Evolutionary conservation across 805 yeast genomes (phyloP).

Genomic region (Sugiyamaella qingdaonensis): DNA sequence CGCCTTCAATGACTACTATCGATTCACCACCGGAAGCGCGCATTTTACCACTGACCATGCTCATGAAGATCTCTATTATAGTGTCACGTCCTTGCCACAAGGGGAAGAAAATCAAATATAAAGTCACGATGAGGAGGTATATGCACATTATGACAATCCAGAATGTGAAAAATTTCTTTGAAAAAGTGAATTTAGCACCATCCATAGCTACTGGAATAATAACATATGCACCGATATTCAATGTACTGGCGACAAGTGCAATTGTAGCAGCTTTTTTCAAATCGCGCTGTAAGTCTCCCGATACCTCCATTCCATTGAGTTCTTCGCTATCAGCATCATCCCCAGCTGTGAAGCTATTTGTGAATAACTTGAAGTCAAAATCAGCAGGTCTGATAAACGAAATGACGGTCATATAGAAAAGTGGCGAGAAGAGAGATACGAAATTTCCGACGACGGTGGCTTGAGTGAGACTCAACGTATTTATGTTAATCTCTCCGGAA

Average conservation of each 20-base stretch:
- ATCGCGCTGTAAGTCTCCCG: background rate
- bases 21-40: background rate
- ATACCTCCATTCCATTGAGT: slow-evolving; percentile 22
- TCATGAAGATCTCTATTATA: slow-evolving; percentile 47
- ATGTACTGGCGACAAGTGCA: background rate
- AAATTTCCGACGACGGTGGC: slow-evolving; percentile 32
- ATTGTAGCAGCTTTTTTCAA: background rate
- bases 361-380: slow-evolving; percentile 46
- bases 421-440: slow-evolving; percentile 2
- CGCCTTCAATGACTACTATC: background rate
- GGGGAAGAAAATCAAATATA: slow-evolving; percentile 64
- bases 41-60: background rate
- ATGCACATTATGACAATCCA: slow-evolving; percentile 81
- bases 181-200: slow-evolving; percentile 72
- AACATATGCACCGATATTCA: slow-evolving; percentile 1
- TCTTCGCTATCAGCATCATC: slow-evolving; percentile 36
- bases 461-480: slow-evolving; percentile 25
- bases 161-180: slow-evolving; percentile 75
- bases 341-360: slow-evolving; percentile 41
- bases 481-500: slow-evolving; percentile 27
- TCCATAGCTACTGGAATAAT: slow-evolving; percentile 70
- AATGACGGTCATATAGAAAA: background rate
- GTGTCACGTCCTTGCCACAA: slow-evolving; percentile 69
- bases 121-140: slow-evolving; percentile 58
- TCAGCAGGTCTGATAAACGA: slow-evolving; percentile 1